These are phyloP conservation scores for Taiwanofungus camphoratus DNA, from an alignment of 1,284 basidiomycete species.

Conservation along the genomic window DNA sequence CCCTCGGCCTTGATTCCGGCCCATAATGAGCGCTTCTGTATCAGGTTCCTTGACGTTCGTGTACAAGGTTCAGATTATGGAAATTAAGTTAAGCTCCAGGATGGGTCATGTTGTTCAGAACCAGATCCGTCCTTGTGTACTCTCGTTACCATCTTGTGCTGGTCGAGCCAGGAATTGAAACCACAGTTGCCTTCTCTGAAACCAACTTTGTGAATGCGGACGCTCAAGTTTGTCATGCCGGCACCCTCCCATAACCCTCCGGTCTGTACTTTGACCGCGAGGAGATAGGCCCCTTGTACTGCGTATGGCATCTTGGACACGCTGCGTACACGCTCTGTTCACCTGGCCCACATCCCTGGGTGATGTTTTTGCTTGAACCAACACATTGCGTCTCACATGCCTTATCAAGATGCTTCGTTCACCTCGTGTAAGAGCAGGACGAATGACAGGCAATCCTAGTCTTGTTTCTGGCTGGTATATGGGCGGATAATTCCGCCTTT, in stretches of 20 bases:
- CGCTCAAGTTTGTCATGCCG: constrained; percentile 24
- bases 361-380: constrained; percentile 54
- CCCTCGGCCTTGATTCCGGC: constrained; percentile 4
- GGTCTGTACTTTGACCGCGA: constrained; percentile 23
- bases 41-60: constrained; percentile 12
- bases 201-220: constrained; percentile 14
- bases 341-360: constrained; percentile 55
- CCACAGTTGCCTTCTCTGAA: constrained; percentile 25
- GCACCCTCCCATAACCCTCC: constrained; percentile 22
- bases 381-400: constrained; percentile 46
- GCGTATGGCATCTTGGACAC: constrained; percentile 51
- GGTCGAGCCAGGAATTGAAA: constrained; percentile 21
- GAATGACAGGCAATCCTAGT: constrained; percentile 22
- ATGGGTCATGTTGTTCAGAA: constrained; percentile 21
- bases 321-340: constrained; percentile 53
- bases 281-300: constrained; percentile 39
- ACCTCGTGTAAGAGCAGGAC: constrained; percentile 33
- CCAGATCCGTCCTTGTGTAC: constrained; percentile 20
- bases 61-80: constrained; percentile 20
- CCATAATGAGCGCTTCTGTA: constrained; percentile 5
- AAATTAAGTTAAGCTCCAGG: constrained; percentile 23
- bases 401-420: constrained; percentile 41
- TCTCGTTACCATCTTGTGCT: constrained; percentile 24
- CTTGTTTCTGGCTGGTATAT: constrained; percentile 25
- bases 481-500: constrained; percentile 32